Evolutionary conservation across 2,329 filamentous ascomycete species (phyloP), one percentile per base, ranked within the genome.

Genomic region (Microdochium bolleyi): DNA sequence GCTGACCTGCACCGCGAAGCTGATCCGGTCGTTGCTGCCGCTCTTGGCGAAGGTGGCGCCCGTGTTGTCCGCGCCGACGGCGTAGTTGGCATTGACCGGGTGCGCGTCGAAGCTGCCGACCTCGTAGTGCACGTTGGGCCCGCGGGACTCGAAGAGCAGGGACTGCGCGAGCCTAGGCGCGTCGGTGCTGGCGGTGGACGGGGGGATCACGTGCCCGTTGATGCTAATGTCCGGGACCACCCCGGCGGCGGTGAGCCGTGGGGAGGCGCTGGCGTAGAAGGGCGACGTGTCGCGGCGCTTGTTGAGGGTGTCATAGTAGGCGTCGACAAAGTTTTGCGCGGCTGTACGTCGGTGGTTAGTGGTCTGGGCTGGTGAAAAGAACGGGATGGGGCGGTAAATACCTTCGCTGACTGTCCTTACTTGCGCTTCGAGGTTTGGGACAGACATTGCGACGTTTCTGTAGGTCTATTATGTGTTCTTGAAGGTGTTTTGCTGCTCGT

Each of bases 51-150:
- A 24, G 48, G n/a, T 49, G 48, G 76, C 77, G 2, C 78, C 74
- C n/a, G 79, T 80, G 3, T 78, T 80, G 3, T 78, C 74, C 19
- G 79, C 80, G 25, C 79, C 79, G 58, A 79, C 71, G 50, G 72
- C 70, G 64, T 83, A 88, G 54, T 80, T 77, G 11, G 81, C 77
- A 70, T 92, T 94, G 62, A 92, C 73, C 49, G 91, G 82, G 58
- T 95, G 89, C 54, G 83, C 84, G 69, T 95, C 88, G 60, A 86
- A 83, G 14, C 83, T 84, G 63, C 89, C 84, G 52, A 90, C 76
- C 53, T 92, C 88, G 70, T 89, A 94, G 59, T 76, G 70, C 16
- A 84, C 70, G 71, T 72, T 60, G 58, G 70, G 48, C 73, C 82
- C 69, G 54, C 48, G 49, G 22, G 46, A 51, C 11, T 30, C 16